Evolutionary conservation across 2,329 filamentous ascomycete species (phyloP), one percentile per base, ranked within the genome.

Genomic region (Calonectria honghensis): DNA sequence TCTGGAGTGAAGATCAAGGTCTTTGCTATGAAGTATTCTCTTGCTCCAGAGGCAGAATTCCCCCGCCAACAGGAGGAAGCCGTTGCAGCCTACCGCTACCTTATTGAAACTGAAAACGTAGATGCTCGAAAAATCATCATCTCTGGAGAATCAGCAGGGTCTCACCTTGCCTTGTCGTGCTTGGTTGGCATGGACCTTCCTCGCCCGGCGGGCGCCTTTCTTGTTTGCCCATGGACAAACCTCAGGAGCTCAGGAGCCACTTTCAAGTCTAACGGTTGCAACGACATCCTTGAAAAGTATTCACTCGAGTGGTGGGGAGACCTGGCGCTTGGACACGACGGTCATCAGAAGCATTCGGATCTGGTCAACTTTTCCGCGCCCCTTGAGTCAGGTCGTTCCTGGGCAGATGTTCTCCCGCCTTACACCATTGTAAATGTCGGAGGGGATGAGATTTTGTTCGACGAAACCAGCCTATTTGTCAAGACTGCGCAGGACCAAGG

Each of bases 221-320:
- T 68, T 16, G 6, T 68, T 20, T 48, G 39, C 20, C 66, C 52
- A 11, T 59, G 66, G 66, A 57, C 52, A 10, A 68, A 68, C 18
- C 66, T 59, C 27, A 54, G 10, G 10, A 57, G 52, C 51, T 57
- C 66, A n/a, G 66, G 66, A 18, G 35, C 37, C 18, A 48, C 50
- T 5, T 59, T 68, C 29, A n/a, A 68, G 29, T 48, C 20, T 13
- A 68, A 68, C 27, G 52, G 16, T 4, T 32, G n/a, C 9, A 50
- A 50, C 16, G 61, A 65, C 14, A 65, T 65, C 10, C 41, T 65
- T 16, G 61, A 65, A 18, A 50, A 48, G 11, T 29, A 32, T 20
- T 65, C 61, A 10, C 11, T 65, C 6, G 61, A 65, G 41, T 65
- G 61, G 61, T 65, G 61, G 61, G 61, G 61, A 20, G 27, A 48